phyloP scores from a whole-genome alignment of 495 filamentous ascomycete genomes.

The Lentithecium fluviatile region DNA sequence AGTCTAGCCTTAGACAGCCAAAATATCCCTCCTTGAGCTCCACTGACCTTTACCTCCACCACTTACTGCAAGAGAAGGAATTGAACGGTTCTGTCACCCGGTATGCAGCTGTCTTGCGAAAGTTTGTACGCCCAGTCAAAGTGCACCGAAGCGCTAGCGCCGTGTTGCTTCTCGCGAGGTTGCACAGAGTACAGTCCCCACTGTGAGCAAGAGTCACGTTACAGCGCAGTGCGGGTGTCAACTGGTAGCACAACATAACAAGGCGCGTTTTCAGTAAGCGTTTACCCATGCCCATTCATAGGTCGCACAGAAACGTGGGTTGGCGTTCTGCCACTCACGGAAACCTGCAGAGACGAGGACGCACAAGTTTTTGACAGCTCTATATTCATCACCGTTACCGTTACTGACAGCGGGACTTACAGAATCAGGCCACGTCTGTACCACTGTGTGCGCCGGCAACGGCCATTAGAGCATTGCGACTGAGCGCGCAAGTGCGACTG shows the following conservation, averaged over 20 bases:
- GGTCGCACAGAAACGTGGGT: constrained; percentile 26
- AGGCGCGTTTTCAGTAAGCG: constrained; percentile 19
- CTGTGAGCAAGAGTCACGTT: constrained; percentile 29
- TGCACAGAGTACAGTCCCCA: constrained; percentile 25
- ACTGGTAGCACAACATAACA: constrained; percentile 17
- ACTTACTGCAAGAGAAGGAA: constrained; percentile 19
- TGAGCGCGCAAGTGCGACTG: background rate
- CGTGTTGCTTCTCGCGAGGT: constrained; percentile 23
- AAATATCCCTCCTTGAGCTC: constrained; percentile 9
- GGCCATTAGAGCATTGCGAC: background rate
- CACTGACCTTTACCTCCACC: background rate
- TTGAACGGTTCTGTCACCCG: constrained; percentile 22
- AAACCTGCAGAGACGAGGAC: constrained; percentile 16
- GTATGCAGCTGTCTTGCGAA: constrained; percentile 24
- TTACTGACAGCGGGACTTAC: constrained; percentile 34
- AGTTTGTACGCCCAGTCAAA: constrained; percentile 28
- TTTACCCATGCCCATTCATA: constrained; percentile 10
- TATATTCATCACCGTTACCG: constrained; percentile 23
- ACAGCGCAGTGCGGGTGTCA: constrained; percentile 31
- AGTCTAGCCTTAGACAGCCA: constrained; percentile 19
- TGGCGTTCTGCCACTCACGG: constrained; percentile 25
- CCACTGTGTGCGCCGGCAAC: constrained; percentile 11
- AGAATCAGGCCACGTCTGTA: constrained; percentile 29
- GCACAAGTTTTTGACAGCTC: constrained; percentile 30
- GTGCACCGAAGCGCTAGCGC: constrained; percentile 24